These are phyloP conservation scores for Vitis amurensis DNA, from an alignment of 164 flowering plant genomes.

Conservation along the genomic window DNA sequence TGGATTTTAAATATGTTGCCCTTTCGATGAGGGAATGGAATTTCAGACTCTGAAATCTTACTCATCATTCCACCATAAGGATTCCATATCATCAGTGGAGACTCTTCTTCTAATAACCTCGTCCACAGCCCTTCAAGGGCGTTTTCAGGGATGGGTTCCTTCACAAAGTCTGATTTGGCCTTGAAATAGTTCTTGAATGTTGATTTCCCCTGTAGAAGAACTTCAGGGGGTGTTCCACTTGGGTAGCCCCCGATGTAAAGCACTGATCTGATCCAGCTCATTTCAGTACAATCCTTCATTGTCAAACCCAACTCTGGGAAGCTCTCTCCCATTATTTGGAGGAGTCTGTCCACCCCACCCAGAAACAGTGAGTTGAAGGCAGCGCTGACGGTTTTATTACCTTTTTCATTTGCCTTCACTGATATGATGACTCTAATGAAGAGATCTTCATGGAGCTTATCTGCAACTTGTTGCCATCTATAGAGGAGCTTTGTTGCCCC, in stretches of 20 bases:
- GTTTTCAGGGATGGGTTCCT: constrained; percentile 24
- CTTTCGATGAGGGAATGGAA: constrained; percentile 50
- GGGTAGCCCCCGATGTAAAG: constrained; percentile 24
- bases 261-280: constrained; percentile 22
- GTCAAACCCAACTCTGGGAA: constrained; percentile 24
- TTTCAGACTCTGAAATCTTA: constrained; percentile 30
- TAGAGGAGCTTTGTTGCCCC: constrained; percentile 7
- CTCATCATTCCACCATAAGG: constrained; percentile 61
- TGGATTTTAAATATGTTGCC: constrained; percentile 40
- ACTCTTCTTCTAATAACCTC: constrained; percentile 28
- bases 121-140: constrained; percentile 39
- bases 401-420: not conserved
- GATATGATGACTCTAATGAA: constrained; percentile 24
- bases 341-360: constrained; percentile 7
- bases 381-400: constrained; percentile 2
- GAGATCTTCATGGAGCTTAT: constrained; percentile 18
- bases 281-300: constrained; percentile 10
- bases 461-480: constrained; percentile 25
- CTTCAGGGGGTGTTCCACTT: constrained; percentile 16
- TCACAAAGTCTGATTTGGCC: constrained; percentile 49
- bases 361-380: constrained; percentile 17
- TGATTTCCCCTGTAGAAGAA: constrained; percentile 32
- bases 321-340: constrained; percentile 7
- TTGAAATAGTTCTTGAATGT: constrained; percentile 31
- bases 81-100: constrained; percentile 30